Base-by-base conservation (phyloP, 495 filamentous ascomycete species). In the Pyrenula massariospora region DNA sequence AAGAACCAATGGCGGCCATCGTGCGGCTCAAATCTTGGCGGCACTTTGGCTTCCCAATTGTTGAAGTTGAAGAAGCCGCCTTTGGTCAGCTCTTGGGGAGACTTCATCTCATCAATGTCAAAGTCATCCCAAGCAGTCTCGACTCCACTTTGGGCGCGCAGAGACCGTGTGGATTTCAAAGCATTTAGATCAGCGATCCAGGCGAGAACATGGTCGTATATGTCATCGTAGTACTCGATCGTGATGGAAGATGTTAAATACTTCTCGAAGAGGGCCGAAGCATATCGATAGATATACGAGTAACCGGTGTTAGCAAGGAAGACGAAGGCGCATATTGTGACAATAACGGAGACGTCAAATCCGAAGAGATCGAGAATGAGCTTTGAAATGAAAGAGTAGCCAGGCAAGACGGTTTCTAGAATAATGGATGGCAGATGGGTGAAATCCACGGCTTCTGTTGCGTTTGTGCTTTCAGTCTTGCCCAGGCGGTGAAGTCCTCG, bases 371-470 rank as follows among this genome's bases (percentile, higher is more conserved):
- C 79, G 5, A 78, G 67, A 3, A 87, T 60, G 22, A 82, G 75
- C 1, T 76, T 68, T 0, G 84, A 83, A 54, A 88, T 70, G 59
- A 86, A 64, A 1, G 81, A 76, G 66, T 88, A 89, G 15, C 87
- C 87, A 0, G 87, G 87, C 56, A 91, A 82, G 65, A 91, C 77
- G 23, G 79, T 73, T 58, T 91, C 86, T 15, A 91, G 73, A n/a
- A 89, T 70, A n/a, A 11, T 56, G n/a, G 31, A 22, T 2, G 55
- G 55, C 20, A 56, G 36, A 25, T 56, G 42, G 10, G 22, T 51
- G 22, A 56, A 22, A 36, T 55, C 53, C 15, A 55, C 10, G 22
- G 22, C n/a, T 53, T 22, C 52, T 5, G 53, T 55, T 20, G 24
- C 21, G 24, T 55, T 55, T 20, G 23, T 22, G 24, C 25, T n/a